Evolutionary conservation across 257 asterid species (phyloP), one percentile per base, ranked within the genome.

Genomic region (Linaria vulgaris): DNA sequence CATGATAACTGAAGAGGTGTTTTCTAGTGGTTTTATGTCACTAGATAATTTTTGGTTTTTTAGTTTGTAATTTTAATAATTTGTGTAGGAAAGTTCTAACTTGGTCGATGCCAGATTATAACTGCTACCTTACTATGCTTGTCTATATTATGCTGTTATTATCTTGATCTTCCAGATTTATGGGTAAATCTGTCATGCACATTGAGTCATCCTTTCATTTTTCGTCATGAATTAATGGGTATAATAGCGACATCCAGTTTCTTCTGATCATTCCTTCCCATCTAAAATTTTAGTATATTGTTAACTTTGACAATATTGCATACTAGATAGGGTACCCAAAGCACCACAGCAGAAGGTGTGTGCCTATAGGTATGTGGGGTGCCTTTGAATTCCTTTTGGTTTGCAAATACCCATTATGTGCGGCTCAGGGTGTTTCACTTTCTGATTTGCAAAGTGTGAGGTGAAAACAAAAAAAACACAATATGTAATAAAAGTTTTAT

Each of bases 1-100:
- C 69, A 70, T 79, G 10, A 45, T 82, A 65, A 47, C 51, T 52
- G 55, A 78, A 85, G 83, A 84, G 72, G 96, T 91, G 88, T 61
- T 48, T 46, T 67, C 69, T 69, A 13, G 69, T 61, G 71, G 53
- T 64, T 58, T 54, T 34, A 20, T 71, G 51, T 64, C 63, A 16
- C 43, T 34, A 39, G 11, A 24, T 31, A n/a, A 34, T 64, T 41
- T 41, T 69, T 15, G 31, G 27, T 60, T 31, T 76, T 21, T 24
- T 25, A 53, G 27, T 46, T 56, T 64, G 12, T 54, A 20, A 41
- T 46, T 25, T 44, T 20, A 41, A 12, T 49, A 31, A 56, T 64
- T n/a, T 65, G 50, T 45, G 56, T 61, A 60, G 30, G 44, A 15
- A 52, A 22, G 17, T 37, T 19, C 15, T 22, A n/a, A 22, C 69